Evolutionary conservation across 78 protist genomes (phyloP).

Genomic region (Cavenderia fasciculata): DNA sequence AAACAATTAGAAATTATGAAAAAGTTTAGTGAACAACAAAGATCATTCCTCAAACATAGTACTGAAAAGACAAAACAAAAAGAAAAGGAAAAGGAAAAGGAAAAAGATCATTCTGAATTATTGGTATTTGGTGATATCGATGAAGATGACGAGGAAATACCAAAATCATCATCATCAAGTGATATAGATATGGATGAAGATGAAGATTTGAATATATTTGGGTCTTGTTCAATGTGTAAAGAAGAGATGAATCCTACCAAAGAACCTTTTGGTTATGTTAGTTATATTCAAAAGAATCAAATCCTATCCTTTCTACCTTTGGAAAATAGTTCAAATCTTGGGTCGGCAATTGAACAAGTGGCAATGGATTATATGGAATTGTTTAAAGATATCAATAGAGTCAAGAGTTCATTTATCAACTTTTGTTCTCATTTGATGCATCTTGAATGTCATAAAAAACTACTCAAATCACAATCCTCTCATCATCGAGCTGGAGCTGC

Average conservation of each 20-base stretch:
- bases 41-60: not conserved
- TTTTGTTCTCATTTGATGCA: constrained; percentile 55
- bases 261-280: constrained; percentile 27
- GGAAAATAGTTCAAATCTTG: not conserved
- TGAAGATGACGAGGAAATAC: not conserved
- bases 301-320: constrained; percentile 14
- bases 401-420: constrained; percentile 4
- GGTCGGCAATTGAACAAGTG: not conserved
- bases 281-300: constrained; percentile 15
- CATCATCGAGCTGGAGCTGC: not conserved
- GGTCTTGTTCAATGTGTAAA: constrained; percentile 35
- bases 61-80: not conserved
- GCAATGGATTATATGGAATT: not conserved
- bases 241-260: not conserved
- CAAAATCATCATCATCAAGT: not conserved
- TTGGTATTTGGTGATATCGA: not conserved
- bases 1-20: constrained; percentile 47
- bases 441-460: constrained; percentile 8
- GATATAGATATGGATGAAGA: not conserved
- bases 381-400: constrained; percentile 3
- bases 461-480: too few species aligned
- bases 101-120: not conserved
- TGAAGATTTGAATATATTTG: not conserved
- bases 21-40: constrained; percentile 36
- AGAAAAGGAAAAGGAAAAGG: too few species aligned